These are phyloP conservation scores for Phialemoniopsis sp. DNA, from an alignment of 2,329 filamentous ascomycete species.

Conservation along the genomic window DNA sequence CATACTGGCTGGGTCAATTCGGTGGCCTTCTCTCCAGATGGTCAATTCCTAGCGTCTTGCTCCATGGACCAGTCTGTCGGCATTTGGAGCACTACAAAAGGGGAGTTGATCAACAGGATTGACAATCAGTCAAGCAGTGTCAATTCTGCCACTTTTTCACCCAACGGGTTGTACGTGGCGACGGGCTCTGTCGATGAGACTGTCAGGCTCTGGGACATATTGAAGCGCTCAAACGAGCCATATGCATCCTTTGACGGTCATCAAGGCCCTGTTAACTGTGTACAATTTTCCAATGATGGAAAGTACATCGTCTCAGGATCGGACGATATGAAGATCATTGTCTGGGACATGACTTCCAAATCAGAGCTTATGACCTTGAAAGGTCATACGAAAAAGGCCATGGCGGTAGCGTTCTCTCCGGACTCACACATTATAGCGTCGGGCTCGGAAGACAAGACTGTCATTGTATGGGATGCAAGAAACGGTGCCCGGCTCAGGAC, in stretches of 20 bases:
- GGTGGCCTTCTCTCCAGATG: constrained; percentile 12
- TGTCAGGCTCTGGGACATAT: background rate
- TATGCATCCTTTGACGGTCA: background rate
- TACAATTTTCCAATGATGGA: background rate
- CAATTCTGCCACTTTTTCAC: constrained; percentile 11
- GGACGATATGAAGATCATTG: background rate
- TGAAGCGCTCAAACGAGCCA: background rate
- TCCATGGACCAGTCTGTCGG: constrained; percentile 7
- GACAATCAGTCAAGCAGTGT: constrained; percentile 6
- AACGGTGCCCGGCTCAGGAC: constrained; percentile 9
- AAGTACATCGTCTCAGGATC: background rate
- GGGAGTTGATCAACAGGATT: constrained; percentile 9
- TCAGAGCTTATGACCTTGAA: background rate
- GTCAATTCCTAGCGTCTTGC: constrained; percentile 7
- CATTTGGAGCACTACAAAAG: constrained; percentile 10
- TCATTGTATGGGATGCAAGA: constrained; percentile 10
- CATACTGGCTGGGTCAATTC: background rate
- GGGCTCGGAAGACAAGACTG: constrained; percentile 7
- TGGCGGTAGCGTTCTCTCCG: constrained; percentile 10
- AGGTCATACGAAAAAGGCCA: constrained; percentile 1
- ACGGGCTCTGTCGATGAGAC: background rate
- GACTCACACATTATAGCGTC: constrained; percentile 8
- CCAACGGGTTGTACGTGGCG: constrained; percentile 5
- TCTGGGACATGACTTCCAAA: background rate
- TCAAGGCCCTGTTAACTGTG: background rate